These are phyloP conservation scores for Clarireedia hainanense DNA, from an alignment of 2,329 filamentous ascomycete genomes.

Conservation along the genomic window DNA sequence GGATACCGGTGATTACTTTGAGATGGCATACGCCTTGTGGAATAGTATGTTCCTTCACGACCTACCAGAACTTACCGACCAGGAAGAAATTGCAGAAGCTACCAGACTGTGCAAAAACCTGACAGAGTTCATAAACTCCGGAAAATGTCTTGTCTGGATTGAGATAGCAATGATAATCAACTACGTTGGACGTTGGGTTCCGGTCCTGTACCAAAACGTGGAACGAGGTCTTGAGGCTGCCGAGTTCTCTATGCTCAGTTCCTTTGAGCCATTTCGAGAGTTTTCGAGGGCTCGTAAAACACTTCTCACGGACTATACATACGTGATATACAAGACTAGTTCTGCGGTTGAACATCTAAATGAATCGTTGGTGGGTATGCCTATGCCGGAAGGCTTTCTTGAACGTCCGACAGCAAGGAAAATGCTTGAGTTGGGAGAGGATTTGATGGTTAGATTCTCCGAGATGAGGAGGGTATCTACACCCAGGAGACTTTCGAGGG, in stretches of 20 bases:
- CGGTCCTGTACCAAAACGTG: background rate
- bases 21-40: background rate
- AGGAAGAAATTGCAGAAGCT: background rate
- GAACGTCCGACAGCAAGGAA: background rate
- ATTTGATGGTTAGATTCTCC: background rate
- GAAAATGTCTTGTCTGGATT: background rate
- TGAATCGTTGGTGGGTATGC: background rate
- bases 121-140: background rate
- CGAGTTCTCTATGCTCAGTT: background rate
- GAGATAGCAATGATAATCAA: conserved; percentile 1
- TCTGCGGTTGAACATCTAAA: background rate
- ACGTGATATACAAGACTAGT: background rate
- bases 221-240: background rate
- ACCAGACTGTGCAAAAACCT: background rate
- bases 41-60: background rate
- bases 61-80: background rate
- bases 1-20: background rate
- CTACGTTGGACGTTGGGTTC: background rate
- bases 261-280: background rate
- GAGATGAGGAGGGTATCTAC: background rate
- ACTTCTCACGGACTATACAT: background rate
- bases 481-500: too few species aligned
- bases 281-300: background rate
- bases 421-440: background rate
- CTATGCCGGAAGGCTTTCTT: background rate